phyloP scores from a whole-genome alignment of 176 grass and related monocot genomes.

The Alloteropsis semialata region DNA sequence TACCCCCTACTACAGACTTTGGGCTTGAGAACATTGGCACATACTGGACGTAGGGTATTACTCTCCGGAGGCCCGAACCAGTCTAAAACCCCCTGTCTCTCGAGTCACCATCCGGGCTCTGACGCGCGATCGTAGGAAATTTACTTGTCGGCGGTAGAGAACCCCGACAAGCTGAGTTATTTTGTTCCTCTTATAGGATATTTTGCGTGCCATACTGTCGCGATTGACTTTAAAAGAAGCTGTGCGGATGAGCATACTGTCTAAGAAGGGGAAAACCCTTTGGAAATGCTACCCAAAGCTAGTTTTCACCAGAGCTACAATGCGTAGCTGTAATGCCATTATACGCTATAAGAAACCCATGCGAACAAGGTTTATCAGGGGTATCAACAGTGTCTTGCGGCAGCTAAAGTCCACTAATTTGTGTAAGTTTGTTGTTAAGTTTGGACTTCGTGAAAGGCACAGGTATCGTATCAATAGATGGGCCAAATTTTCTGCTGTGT shows the following conservation, averaged over 20 bases:
- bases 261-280: background rate
- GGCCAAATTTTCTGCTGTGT: background rate
- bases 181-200: background rate
- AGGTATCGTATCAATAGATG: background rate
- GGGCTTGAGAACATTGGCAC: too few relatives aligned
- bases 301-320: background rate
- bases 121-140: too few relatives aligned
- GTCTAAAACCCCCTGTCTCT: too few relatives aligned
- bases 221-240: constrained; percentile 15
- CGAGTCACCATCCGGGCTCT: too few relatives aligned
- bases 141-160: too few relatives aligned
- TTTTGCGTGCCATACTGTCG: background rate
- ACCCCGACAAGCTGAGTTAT: too few relatives aligned
- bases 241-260: background rate
- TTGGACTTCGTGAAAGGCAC: background rate
- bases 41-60: too few relatives aligned
- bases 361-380: background rate
- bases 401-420: background rate
- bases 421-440: background rate
- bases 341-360: background rate
- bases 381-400: background rate
- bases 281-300: constrained; percentile 21
- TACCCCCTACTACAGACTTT: too few relatives aligned
- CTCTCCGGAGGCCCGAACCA: too few relatives aligned
- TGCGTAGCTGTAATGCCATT: background rate